These are phyloP conservation scores for Apophysomyces elegans DNA, from an alignment of 371 early-diverging fungal species.

Conservation along the genomic window DNA sequence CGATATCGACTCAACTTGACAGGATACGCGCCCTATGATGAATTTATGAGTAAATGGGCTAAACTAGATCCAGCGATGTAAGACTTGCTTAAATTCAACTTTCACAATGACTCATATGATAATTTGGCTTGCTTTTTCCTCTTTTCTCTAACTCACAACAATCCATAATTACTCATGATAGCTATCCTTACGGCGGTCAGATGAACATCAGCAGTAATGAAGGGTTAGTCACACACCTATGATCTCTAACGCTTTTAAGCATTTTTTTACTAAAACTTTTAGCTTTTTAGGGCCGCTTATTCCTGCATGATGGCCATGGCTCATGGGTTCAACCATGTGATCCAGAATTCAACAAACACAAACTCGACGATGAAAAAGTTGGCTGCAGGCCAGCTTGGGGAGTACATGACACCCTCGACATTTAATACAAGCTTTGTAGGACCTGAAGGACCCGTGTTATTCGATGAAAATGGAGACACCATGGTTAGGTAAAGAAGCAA, in stretches of 20 bases:
- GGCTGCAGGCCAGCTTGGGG: constrained; percentile 35
- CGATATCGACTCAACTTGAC: constrained; percentile 36
- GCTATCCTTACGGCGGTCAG: constrained; percentile 45
- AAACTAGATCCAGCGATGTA: constrained; percentile 51
- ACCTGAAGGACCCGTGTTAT: constrained; percentile 60
- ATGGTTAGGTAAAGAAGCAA: constrained; percentile 34
- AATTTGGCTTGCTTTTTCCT: neutral
- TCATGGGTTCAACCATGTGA: constrained; percentile 47
- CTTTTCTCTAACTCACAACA: neutral
- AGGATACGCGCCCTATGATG: constrained; percentile 51
- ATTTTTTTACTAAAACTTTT: no score
- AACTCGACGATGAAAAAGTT: constrained; percentile 24
- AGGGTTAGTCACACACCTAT: constrained; percentile 24
- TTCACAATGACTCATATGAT: neutral
- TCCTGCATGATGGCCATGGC: constrained; percentile 62
- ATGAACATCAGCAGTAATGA: constrained; percentile 36
- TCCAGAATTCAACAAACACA: constrained; percentile 34
- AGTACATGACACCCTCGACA: constrained; percentile 32
- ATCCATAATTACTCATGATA: neutral
- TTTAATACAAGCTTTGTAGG: constrained; percentile 60
- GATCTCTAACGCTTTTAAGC: neutral
- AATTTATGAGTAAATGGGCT: constrained; percentile 51
- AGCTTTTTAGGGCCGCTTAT: constrained; percentile 40
- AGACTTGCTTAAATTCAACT: neutral
- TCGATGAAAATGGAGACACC: constrained; percentile 61